phyloP scores from a whole-genome alignment of 2,329 filamentous ascomycete genomes.

The Aspergillus sp. region DNA sequence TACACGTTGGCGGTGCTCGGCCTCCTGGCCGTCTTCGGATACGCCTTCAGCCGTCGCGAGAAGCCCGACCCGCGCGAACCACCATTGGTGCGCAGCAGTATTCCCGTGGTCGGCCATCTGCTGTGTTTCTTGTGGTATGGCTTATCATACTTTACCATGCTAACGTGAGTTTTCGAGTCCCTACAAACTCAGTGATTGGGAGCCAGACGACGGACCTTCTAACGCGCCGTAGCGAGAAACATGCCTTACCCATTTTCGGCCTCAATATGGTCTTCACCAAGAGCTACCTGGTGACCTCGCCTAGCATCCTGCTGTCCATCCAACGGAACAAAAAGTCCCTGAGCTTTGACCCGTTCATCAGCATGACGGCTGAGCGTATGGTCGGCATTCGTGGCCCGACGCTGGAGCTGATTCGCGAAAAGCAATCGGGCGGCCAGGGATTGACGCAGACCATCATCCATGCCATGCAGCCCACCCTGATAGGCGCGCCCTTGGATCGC shows the following conservation, averaged over 20 bases:
- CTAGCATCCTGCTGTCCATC: conserved; percentile 23
- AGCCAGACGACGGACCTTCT: no score
- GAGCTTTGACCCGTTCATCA: conserved; percentile 29
- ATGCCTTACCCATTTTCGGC: conserved; percentile 23
- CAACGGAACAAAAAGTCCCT: conserved; percentile 28
- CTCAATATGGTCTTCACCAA: conserved; percentile 30
- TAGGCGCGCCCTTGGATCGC: conserved; percentile 25
- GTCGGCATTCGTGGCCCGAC: conserved; percentile 22
- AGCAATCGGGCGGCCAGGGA: conserved; percentile 23
- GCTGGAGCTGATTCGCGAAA: conserved; percentile 25
- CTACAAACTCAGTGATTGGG: neutral
- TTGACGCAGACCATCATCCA: conserved; percentile 21
- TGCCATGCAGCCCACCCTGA: conserved; percentile 28
- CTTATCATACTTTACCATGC: conserved; percentile 23
- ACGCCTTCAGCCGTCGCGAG: neutral
- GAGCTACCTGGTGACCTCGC: conserved; percentile 30
- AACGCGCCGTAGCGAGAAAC: conserved; percentile 15
- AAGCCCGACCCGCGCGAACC: conserved; percentile 29
- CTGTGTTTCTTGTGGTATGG: conserved; percentile 28
- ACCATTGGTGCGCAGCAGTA: conserved; percentile 18
- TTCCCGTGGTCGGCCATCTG: conserved; percentile 33
- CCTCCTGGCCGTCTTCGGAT: neutral
- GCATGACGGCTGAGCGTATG: conserved; percentile 17
- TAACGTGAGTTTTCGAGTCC: conserved; percentile 19
- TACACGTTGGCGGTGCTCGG: neutral